Base-by-base conservation (phyloP, 2,329 filamentous ascomycete species). In the Huntiella decipiens region DNA sequence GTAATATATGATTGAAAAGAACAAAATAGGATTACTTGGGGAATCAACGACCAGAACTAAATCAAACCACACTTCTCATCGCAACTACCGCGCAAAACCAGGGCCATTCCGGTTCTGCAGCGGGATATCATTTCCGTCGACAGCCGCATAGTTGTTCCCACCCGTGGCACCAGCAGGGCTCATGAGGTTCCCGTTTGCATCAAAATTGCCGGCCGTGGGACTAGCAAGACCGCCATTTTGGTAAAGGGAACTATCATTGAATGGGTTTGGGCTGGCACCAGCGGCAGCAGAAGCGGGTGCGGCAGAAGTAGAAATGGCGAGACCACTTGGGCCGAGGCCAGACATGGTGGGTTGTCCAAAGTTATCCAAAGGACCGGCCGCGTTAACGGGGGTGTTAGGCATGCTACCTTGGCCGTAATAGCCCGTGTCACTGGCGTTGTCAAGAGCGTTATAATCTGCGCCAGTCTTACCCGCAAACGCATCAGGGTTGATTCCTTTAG, bases 401-500 rank as follows among this genome's bases (percentile, higher is more conserved):
- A 48, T 44, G 13, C 35, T 40, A 15, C 45, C 38, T 28, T 34
- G 49, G 4, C 57, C 54, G 48, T 56, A 60, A 35, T 46, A 46
- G n/a, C 22, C 49, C 16, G 51, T 57, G 15, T 60, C 57, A 28
- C 22, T 28, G 38, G 56, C 55, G 38, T 38, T 19, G 11, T n/a
- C 32, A n/a, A 44, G 35, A 6, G 58, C 54, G 41, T 62, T 56
- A 54, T 65, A 66, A 46, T 65, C 62, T 42, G 58, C 51, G 15
- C 57, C 61, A 0, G 52, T 51, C 28, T 58, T 55, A 42, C 56
- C 59, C 39, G 54, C 51, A 49, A 70, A 63, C 15, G 60, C 58
- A 54, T 72, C 69, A 1, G 68, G 66, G 55, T 71, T 56, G 51
- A 68, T 55, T 38, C 69, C 69, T 45, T 59, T 60, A 51, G 61